Evolutionary conservation across 345 rosid genomes (phyloP).

Genomic region (Syzygium grande): DNA sequence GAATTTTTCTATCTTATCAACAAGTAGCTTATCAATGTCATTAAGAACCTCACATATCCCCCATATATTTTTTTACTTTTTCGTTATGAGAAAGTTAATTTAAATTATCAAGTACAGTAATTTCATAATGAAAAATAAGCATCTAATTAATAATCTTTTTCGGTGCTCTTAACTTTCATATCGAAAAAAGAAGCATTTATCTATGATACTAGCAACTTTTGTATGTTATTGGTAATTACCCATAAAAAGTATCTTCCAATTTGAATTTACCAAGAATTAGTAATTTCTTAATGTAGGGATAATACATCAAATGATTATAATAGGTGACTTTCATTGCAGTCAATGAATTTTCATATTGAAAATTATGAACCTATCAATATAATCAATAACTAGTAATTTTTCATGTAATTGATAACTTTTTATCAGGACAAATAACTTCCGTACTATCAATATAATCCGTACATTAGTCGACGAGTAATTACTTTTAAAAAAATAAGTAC

Average conservation of each 20-base stretch:
- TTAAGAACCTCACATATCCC: not conserved
- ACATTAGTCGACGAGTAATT: not conserved
- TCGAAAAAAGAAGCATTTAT: no score
- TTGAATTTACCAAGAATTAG: no score
- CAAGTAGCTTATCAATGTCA: not conserved
- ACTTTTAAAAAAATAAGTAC: not conserved
- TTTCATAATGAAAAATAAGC: not conserved
- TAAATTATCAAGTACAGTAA: not conserved
- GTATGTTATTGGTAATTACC: no score
- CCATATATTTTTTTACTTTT: not conserved
- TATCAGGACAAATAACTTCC: not conserved
- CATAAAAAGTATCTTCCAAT: no score
- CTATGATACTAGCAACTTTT: no score
- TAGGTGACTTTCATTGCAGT: not conserved
- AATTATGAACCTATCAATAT: not conserved
- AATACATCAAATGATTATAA: not conserved
- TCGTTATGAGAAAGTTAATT: not conserved
- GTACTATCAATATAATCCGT: not conserved
- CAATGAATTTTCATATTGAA: not conserved
- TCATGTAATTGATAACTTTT: not conserved
- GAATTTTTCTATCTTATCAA: accelerated
- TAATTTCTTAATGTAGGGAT: not conserved
- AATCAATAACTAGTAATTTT: not conserved
- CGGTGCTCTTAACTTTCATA: not conserved
- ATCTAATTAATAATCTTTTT: no score